These are phyloP conservation scores for Blastobotrys mokoenaii DNA, from an alignment of 805 yeast genomes.

Conservation along the genomic window DNA sequence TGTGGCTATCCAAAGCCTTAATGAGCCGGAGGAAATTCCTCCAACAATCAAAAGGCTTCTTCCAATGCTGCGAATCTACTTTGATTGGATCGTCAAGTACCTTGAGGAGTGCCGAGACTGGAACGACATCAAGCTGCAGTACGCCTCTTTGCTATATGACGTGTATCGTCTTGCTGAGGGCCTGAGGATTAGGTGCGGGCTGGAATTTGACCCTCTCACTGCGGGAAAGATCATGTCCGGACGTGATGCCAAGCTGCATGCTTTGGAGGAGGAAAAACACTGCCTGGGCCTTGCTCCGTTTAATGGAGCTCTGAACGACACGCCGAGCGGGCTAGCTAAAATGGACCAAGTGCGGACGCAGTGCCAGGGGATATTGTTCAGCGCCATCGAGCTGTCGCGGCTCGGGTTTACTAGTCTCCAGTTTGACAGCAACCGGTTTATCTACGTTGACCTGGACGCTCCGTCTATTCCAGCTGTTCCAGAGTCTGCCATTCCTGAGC, in stretches of 20 bases:
- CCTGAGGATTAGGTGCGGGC: conserved; percentile 3
- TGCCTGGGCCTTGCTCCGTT: conserved; percentile 11
- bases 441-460: background rate
- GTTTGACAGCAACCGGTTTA: conserved; percentile 2
- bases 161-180: conserved; percentile 2
- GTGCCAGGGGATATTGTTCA: conserved; percentile 11
- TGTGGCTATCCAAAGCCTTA: background rate
- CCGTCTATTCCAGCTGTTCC: too few relatives aligned
- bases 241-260: conserved; percentile 1
- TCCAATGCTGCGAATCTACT: conserved; percentile 5
- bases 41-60: background rate
- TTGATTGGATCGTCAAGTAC: conserved; percentile 9
- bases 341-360: conserved; percentile 3
- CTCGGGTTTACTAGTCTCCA: conserved; percentile 4
- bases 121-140: background rate
- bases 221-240: conserved; percentile 8
- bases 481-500: too few relatives aligned
- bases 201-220: conserved; percentile 12
- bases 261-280: conserved; percentile 12
- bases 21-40: background rate
- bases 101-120: conserved; percentile 3
- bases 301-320: conserved; percentile 10
- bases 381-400: conserved; percentile 8
- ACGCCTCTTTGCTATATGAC: background rate
- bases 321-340: conserved; percentile 4